These are phyloP conservation scores for Saccharum hybrid DNA, from an alignment of 202 grass and related monocot genomes.

Conservation along the genomic window DNA sequence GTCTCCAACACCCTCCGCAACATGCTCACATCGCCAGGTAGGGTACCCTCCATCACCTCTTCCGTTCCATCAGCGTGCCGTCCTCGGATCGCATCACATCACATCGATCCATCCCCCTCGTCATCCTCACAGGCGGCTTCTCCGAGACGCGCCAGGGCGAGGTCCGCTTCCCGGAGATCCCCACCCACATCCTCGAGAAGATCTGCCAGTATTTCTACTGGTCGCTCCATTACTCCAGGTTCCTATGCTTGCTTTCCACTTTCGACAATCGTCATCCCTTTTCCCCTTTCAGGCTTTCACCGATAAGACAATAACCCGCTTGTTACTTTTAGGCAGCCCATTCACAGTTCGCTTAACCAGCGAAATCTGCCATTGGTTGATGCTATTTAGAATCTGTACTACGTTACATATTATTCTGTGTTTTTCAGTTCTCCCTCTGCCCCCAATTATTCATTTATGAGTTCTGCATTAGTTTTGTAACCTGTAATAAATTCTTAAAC, in stretches of 20 bases:
- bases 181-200: slow-evolving; percentile 77
- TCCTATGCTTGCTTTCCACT: too few relatives aligned
- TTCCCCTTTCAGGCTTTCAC: not conserved
- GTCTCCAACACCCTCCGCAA: slow-evolving; percentile 89
- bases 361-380: not conserved
- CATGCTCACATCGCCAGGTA: slow-evolving; percentile 96
- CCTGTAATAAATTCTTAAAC: not conserved
- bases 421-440: not conserved
- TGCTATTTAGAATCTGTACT: not conserved
- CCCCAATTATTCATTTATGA: not conserved
- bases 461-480: not conserved
- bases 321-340: not conserved
- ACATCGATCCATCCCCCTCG: not conserved
- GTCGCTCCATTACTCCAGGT: slow-evolving; percentile 82
- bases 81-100: not conserved
- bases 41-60: not conserved
- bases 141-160: slow-evolving; percentile 77
- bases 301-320: not conserved
- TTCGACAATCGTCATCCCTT: not conserved
- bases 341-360: not conserved
- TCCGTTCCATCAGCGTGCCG: not conserved
- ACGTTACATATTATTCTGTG: not conserved
- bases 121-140: slow-evolving; percentile 58
- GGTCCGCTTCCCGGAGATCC: slow-evolving; percentile 93
- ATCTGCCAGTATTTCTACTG: slow-evolving; percentile 99